These are phyloP conservation scores for Phytophthora multivora DNA, from an alignment of 352 stramenopile genomes.

Conservation along the genomic window DNA sequence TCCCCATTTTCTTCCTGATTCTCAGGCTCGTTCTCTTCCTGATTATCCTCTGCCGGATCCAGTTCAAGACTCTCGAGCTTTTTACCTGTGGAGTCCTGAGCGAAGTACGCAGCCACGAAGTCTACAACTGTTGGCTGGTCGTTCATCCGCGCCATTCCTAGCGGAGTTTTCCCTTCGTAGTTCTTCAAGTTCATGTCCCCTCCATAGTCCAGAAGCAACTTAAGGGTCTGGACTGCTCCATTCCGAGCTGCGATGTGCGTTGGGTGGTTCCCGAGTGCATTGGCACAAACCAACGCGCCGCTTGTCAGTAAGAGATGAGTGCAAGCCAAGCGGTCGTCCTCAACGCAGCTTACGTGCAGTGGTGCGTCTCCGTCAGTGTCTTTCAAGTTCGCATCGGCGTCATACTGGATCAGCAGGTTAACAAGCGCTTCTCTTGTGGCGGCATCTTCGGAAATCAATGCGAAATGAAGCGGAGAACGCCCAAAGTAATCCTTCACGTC, in stretches of 20 bases:
- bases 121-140: constrained; percentile 57
- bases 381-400: constrained; percentile 75
- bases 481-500: constrained; percentile 74
- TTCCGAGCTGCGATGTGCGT: constrained; percentile 69
- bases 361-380: constrained; percentile 72
- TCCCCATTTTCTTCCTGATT: constrained; percentile 8
- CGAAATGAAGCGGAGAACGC: constrained; percentile 73
- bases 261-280: constrained; percentile 70
- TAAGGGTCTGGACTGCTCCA: constrained; percentile 70
- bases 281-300: constrained; percentile 58
- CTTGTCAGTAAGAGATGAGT: constrained; percentile 64
- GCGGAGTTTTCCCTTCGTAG: constrained; percentile 75
- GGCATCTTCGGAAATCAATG: constrained; percentile 35
- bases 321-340: constrained; percentile 51
- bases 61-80: constrained; percentile 12
- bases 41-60: constrained; percentile 6
- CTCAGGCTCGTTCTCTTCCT: constrained; percentile 13
- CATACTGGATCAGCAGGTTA: constrained; percentile 62
- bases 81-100: constrained; percentile 40
- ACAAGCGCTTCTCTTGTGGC: constrained; percentile 40
- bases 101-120: constrained; percentile 69
- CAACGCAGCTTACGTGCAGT: constrained; percentile 65
- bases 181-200: constrained; percentile 88
- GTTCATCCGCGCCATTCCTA: constrained; percentile 80
- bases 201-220: constrained; percentile 76